A percentile compares a stretch with the other conserved stretches of the same genome.
These are phyloP conservation scores for Davidsoniella australis DNA, from an alignment of 2,329 filamentous ascomycete species.

Conservation along the genomic window DNA sequence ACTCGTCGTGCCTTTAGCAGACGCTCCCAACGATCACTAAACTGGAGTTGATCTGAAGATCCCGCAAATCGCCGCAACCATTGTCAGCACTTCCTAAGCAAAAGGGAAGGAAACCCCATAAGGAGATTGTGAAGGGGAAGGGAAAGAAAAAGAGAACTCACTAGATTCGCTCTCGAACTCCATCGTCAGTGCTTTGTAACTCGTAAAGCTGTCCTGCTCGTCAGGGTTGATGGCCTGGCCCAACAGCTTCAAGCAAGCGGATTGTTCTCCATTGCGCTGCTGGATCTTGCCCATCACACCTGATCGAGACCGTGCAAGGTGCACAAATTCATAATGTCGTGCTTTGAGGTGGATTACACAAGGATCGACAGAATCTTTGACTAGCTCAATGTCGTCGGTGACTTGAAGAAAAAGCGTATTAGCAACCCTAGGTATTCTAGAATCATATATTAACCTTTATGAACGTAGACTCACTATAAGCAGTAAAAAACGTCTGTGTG, in stretches of 20 bases:
- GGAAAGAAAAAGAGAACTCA: neutral
- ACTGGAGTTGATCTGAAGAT: neutral
- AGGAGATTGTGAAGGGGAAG: too few relatives aligned
- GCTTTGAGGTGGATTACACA: slow-evolving; percentile 2
- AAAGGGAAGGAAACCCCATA: neutral
- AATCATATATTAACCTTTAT: neutral
- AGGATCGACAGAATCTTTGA: neutral
- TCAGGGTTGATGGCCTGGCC: slow-evolving; percentile 4
- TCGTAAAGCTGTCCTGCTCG: neutral
- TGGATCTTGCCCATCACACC: slow-evolving; percentile 2
- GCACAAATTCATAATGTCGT: neutral
- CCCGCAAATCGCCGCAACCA: too few relatives aligned
- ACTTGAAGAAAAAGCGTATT: neutral
- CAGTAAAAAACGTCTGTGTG: neutral
- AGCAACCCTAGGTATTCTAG: neutral
- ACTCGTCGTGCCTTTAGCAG: neutral
- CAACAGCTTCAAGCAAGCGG: slow-evolving; percentile 1
- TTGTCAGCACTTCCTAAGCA: neutral
- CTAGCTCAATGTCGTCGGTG: slow-evolving; percentile 5
- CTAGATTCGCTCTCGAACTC: slow-evolving; percentile 7
- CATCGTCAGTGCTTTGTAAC: neutral
- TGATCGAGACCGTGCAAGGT: neutral
- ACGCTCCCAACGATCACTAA: neutral
- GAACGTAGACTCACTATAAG: slow-evolving; percentile 4
- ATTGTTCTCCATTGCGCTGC: neutral